phyloP scores from a whole-genome alignment of 2,329 filamentous ascomycete species.

The Myriosclerotinia curreyana region DNA sequence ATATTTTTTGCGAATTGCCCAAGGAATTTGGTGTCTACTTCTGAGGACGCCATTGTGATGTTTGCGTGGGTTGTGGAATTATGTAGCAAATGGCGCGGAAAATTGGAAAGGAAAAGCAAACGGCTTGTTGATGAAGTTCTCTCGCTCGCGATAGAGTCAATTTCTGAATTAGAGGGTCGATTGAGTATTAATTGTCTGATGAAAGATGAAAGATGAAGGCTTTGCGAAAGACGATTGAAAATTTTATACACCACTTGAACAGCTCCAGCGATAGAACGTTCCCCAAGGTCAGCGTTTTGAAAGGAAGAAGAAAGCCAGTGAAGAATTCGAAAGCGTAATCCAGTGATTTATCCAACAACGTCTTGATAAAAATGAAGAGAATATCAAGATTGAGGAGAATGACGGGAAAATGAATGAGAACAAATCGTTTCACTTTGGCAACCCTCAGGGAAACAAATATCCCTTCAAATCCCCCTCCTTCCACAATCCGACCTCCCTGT shows the following conservation, averaged over 20 bases:
- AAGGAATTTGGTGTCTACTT: slow-evolving; percentile 96
- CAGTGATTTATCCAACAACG: slow-evolving; percentile 6
- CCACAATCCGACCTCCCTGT: not conserved
- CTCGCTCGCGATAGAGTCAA: not conserved
- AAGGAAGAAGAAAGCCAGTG: not conserved
- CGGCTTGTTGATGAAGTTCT: not conserved
- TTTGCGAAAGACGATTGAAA: not conserved
- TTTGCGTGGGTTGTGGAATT: not conserved
- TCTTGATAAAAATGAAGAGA: not conserved
- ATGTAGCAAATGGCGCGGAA: too few species aligned
- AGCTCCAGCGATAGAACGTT: not conserved
- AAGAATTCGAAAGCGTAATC: not conserved
- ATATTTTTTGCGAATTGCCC: slow-evolving; percentile 82
- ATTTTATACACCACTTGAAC: not conserved
- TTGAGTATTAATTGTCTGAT: not conserved
- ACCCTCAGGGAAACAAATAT: not conserved
- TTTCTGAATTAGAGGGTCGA: not conserved
- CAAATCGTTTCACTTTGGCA: not conserved
- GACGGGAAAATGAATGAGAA: not conserved
- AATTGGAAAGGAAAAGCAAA: not conserved
- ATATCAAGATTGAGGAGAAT: not conserved
- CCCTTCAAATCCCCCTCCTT: not conserved
- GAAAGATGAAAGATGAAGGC: not conserved
- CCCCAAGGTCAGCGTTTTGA: not conserved
- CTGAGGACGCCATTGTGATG: slow-evolving; percentile 79